These are phyloP conservation scores for Krasilnikovozyma curviuscula DNA, from an alignment of 768 basidiomycete species.

Conservation along the genomic window DNA sequence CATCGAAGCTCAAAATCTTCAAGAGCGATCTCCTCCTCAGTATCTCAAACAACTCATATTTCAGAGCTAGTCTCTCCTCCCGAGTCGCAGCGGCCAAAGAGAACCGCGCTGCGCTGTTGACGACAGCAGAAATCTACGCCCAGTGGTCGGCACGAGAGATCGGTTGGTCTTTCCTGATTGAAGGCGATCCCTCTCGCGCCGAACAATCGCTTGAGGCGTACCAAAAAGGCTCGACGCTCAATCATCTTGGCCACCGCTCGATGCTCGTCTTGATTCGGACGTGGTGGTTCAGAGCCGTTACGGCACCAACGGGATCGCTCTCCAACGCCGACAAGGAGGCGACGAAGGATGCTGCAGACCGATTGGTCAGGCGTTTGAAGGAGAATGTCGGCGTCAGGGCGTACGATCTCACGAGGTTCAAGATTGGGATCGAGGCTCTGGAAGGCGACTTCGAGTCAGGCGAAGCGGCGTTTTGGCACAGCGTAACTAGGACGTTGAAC, in stretches of 20 bases:
- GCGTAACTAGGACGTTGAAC: constrained; percentile 20
- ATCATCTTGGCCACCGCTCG: not conserved
- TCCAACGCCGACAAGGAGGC: constrained; percentile 19
- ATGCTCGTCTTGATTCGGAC: not conserved
- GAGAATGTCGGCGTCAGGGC: constrained; percentile 20
- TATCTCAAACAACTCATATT: constrained; percentile 20
- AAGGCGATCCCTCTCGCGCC: constrained; percentile 20
- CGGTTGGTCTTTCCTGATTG: constrained; percentile 25
- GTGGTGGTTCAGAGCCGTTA: constrained; percentile 25
- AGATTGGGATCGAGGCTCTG: constrained; percentile 14
- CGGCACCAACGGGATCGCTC: constrained; percentile 19
- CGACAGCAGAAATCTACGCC: constrained; percentile 24
- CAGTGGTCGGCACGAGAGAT: constrained; percentile 27
- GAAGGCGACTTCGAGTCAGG: constrained; percentile 24
- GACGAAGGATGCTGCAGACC: constrained; percentile 24
- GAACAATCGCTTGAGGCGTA: constrained; percentile 22
- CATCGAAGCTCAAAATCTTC: constrained; percentile 17
- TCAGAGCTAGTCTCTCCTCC: constrained; percentile 21
- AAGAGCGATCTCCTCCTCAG: constrained; percentile 20
- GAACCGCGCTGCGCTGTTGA: constrained; percentile 19
- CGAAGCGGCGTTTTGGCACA: constrained; percentile 24
- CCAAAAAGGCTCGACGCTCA: constrained; percentile 11
- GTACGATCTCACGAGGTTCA: constrained; percentile 23
- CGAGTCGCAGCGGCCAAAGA: constrained; percentile 20
- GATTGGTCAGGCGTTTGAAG: constrained; percentile 21